Conservation (phyloP, 371 early-diverging fungal species). For the Zychaea mexicana region DNA sequence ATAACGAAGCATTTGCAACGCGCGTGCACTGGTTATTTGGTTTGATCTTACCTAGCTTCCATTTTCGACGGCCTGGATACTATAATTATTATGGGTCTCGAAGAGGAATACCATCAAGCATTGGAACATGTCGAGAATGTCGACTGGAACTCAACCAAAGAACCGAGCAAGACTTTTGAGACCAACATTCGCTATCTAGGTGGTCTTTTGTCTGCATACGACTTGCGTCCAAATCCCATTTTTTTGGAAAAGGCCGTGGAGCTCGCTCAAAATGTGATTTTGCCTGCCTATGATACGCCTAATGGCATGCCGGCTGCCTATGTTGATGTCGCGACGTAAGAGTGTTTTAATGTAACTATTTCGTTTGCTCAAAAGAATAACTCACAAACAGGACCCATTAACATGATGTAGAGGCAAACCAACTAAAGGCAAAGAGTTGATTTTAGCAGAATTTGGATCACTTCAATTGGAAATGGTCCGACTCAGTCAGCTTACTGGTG, state of each 20-base stretch:
- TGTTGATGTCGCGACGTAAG: conserved; percentile 55
- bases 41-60: conserved; percentile 53
- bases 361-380: neutral
- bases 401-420: conserved; percentile 8
- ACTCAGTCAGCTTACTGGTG: conserved; percentile 76
- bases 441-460: conserved; percentile 87
- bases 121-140: conserved; percentile 59
- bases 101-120: conserved; percentile 72
- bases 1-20: no score
- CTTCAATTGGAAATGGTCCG: conserved; percentile 88
- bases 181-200: conserved; percentile 79
- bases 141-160: conserved; percentile 24
- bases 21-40: no score
- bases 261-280: conserved; percentile 38
- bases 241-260: conserved; percentile 51
- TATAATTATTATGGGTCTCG: conserved; percentile 76
- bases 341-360: neutral
- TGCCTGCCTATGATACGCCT: conserved; percentile 52
- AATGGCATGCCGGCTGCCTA: conserved; percentile 78
- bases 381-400: neutral
- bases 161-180: conserved; percentile 65
- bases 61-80: conserved; percentile 90
- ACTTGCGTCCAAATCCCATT: conserved; percentile 57
- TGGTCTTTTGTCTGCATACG: conserved; percentile 63
- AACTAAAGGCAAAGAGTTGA: conserved; percentile 36